Base-by-base conservation (phyloP, 495 filamentous ascomycete genomes). In the Penicillium soppii region DNA sequence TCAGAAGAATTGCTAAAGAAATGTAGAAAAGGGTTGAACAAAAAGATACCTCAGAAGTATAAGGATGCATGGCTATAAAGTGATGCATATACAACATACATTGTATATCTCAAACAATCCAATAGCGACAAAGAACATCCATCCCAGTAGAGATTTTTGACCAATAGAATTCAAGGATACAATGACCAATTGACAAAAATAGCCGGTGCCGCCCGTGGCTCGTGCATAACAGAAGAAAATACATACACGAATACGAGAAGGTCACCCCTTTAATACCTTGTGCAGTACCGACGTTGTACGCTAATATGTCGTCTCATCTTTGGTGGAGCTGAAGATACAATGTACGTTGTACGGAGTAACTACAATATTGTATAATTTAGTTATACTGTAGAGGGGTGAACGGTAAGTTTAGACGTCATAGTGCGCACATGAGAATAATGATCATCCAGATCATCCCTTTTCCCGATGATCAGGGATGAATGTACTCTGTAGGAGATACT, bases 71-170 rank as follows among this genome's bases (percentile, higher is more conserved):
- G 10, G 19, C 23, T 15, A 23, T 22, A 29, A 33, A 25, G 21
- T 35, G 29, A 38, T 45, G 15, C 19, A 45, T 4, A 7, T 42
- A n/a, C 19, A 12, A 7, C 17, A n/a, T 19, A 22, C 17, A 20
- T 8, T 19, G 26, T 35, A 36, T 32, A 16, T 19, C 6, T 37
- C 32, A 3, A 47, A 25, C 32, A 15, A 27, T 47, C 44, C 32
- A 41, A 41, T 49, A 5, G 20, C 13, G 38, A 20, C 17, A 35
- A 25, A 46, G 43, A 45, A 16, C 22, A 17, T 5, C n/a, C n/a
- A n/a, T 32, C 5, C 13, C 21, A 17, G 20, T 26, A 49, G 47
- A 49, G 27, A 49, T 49, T 49, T 49, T 13, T 49, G 7, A 13
- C 47, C 47, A 41, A 49, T 49, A 16, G 13, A 1, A 49, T 49